Evolutionary conservation across 257 asterid genomes (phyloP), one percentile per base, ranked within the genome.

Genomic region (Solanum boliviense): DNA sequence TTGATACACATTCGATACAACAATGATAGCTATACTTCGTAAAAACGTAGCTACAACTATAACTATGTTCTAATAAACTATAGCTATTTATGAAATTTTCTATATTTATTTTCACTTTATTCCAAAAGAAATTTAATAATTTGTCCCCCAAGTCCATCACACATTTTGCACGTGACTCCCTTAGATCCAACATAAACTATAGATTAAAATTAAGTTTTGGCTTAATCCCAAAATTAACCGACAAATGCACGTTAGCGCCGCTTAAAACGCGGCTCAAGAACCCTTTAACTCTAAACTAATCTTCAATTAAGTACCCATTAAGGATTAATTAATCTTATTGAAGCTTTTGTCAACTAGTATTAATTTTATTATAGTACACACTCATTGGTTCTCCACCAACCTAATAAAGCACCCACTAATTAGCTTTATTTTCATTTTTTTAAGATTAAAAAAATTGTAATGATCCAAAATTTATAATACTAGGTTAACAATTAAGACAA

Each of bases 101-200:
- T 29, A 18, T 15, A 27, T 70, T 70, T 31, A n/a, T 39, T 25
- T 41, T 78, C 34, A 41, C 38, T 78, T n/a, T 68, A 68, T 68
- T 68, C 75, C 1, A 29, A 11, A 5, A 25, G 7, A 11, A 2
- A 7, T 72, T 72, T 32, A 13, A n/a, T 10, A 74, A 74, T 35
- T 74, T 74, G 82, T 34, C 36, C 84, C 86, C 88, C 34, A 84
- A 78, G 38, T 58, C 68, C 89, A 87, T 74, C 91, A 76, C 92
- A 88, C 68, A 85, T n/a, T 74, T 52, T 58, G 88, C 92, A 90
- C 89, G 89, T 87, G 89, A 90, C 88, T 72, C 90, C 89, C 27
- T 87, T 68, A 31, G 82, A 36, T 86, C 84, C 89, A 85, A 44
- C 91, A 78, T 23, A 46, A 79, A 81, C 41, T 70, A 46, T 81